phyloP scores from a whole-genome alignment of 805 yeast species.

The Yamadazyma endophytica region DNA sequence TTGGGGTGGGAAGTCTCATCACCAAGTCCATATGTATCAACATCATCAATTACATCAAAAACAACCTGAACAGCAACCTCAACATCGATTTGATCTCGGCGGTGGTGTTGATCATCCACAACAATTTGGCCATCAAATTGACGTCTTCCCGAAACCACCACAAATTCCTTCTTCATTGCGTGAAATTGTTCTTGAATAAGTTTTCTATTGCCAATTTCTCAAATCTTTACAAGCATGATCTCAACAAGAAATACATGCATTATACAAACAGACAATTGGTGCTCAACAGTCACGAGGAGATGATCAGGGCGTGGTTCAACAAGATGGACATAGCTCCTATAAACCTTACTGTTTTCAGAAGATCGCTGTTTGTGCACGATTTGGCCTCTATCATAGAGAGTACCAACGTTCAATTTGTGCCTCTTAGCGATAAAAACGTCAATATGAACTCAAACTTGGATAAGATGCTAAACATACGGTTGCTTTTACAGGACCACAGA shows the following conservation, averaged over 20 bases:
- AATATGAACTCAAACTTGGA: not conserved
- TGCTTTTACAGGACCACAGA: not conserved
- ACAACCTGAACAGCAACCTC: not conserved
- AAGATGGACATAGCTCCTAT: constrained; percentile 1
- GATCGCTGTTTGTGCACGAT: constrained; percentile 1
- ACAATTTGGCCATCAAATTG: constrained; percentile 4
- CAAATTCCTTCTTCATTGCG: constrained; percentile 5
- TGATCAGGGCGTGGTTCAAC: constrained; percentile 1
- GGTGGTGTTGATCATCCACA: constrained; percentile 1
- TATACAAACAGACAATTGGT: not conserved
- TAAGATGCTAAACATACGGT: not conserved
- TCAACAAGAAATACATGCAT: constrained; percentile 1
- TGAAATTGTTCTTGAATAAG: constrained; percentile 5
- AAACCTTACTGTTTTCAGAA: too few species aligned
- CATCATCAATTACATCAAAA: constrained; percentile 1
- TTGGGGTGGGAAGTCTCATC: constrained; percentile 5
- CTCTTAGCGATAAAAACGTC: too few species aligned
- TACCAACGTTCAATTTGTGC: too few species aligned
- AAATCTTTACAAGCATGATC: constrained; percentile 4
- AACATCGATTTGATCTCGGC: constrained; percentile 4
- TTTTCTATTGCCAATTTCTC: constrained; percentile 1
- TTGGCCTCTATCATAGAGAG: constrained; percentile 4
- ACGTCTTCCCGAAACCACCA: constrained; percentile 1
- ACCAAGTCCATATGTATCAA: constrained; percentile 1
- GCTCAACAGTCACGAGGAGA: constrained; percentile 3